These are phyloP conservation scores for Hyphopichia pseudoburtonii DNA, from an alignment of 1,139 yeast species.

Conservation along the genomic window DNA sequence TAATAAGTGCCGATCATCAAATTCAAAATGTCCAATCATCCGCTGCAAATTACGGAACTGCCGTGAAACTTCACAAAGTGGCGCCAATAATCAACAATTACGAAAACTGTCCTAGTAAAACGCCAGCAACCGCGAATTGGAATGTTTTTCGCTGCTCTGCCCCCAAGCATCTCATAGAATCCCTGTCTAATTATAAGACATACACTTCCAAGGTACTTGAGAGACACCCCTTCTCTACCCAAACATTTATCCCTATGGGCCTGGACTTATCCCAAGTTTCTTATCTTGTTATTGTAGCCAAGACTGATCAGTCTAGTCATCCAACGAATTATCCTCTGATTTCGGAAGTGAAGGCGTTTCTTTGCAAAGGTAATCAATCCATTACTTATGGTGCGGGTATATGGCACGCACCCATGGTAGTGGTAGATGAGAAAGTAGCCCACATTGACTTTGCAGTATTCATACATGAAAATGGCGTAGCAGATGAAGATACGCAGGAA, in stretches of 20 bases:
- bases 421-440: constrained; percentile 50
- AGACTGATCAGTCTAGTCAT: constrained; percentile 39
- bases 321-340: constrained; percentile 58
- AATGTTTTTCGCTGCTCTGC: constrained; percentile 82
- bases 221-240: constrained; percentile 89
- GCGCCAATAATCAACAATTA: constrained; percentile 64
- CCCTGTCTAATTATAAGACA: constrained; percentile 16
- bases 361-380: constrained; percentile 81
- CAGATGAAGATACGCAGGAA: constrained; percentile 83
- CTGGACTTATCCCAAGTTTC: constrained; percentile 48
- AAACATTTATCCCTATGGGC: constrained; percentile 90
- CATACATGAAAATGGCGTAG: constrained; percentile 77
- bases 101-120: constrained; percentile 44
- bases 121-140: constrained; percentile 62
- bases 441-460: constrained; percentile 80
- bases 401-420: constrained; percentile 94
- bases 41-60: constrained; percentile 92
- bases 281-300: constrained; percentile 81
- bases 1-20: constrained; percentile 48
- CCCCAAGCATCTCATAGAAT: constrained; percentile 56
- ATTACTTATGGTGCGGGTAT: constrained; percentile 78
- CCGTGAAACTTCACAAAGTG: constrained; percentile 71
- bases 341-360: constrained; percentile 59
- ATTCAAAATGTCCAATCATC: constrained; percentile 29
- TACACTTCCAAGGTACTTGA: constrained; percentile 75